phyloP scores from a whole-genome alignment of 1,284 basidiomycete species.

The Sparassis latifolia region DNA sequence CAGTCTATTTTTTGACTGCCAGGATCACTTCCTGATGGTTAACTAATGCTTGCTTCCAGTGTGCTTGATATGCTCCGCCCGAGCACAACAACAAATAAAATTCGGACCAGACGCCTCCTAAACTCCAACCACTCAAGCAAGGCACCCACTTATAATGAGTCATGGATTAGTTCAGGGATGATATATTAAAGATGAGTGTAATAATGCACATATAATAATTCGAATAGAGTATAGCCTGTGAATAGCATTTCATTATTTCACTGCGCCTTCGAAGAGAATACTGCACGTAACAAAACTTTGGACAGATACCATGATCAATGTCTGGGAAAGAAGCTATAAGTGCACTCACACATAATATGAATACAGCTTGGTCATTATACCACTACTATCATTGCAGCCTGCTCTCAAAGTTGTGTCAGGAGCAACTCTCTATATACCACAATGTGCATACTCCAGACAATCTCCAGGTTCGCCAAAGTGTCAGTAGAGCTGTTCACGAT shows the following conservation, averaged over 20 bases:
- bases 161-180: neutral
- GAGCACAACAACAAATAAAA: neutral
- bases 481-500: slow-evolving; percentile 3
- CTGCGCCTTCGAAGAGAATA: neutral
- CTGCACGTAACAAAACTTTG: neutral
- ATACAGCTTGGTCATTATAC: neutral
- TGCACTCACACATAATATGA: neutral
- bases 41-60: too few species aligned
- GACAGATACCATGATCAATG: neutral
- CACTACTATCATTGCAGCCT: neutral
- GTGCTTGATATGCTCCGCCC: too few species aligned
- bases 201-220: neutral
- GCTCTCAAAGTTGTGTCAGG: neutral
- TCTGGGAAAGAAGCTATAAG: neutral
- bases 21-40: too few species aligned
- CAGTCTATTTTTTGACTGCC: too few species aligned
- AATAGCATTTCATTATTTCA: neutral
- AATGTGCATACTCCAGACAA: neutral
- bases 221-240: neutral
- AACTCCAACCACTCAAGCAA: neutral
- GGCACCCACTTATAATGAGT: neutral
- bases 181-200: neutral
- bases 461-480: neutral
- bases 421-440: neutral
- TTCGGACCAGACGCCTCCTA: neutral